Evolutionary conservation across 108 stramenopile species (phyloP).

Genomic region (Cyclotella baltica): DNA sequence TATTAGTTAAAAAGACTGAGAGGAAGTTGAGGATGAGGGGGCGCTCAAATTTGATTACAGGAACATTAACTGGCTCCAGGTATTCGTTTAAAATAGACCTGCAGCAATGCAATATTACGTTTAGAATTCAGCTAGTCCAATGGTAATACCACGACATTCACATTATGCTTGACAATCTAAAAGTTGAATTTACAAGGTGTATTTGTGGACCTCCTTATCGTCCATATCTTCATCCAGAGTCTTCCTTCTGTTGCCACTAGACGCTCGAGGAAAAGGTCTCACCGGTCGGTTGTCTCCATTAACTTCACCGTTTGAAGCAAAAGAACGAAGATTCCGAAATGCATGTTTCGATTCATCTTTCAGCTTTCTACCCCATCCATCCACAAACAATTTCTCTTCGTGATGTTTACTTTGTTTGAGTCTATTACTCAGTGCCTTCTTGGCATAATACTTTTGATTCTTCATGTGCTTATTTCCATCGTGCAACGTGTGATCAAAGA

Average conservation of each 20-base stretch:
- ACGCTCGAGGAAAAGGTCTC: background rate
- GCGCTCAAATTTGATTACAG: too few species aligned
- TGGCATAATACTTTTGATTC: background rate
- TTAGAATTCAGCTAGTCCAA: too few species aligned
- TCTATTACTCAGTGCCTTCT: slow-evolving; percentile 1
- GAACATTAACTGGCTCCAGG: too few species aligned
- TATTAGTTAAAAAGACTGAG: background rate
- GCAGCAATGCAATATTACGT: too few species aligned
- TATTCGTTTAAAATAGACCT: too few species aligned
- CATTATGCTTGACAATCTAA: too few species aligned
- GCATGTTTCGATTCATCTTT: background rate
- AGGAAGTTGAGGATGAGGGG: background rate
- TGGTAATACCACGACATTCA: too few species aligned
- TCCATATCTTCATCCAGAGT: background rate
- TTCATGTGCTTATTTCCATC: background rate
- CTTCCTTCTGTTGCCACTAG: background rate
- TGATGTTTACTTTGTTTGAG: background rate
- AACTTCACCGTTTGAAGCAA: background rate
- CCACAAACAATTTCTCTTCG: background rate
- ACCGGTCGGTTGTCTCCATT: background rate
- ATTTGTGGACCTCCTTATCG: too few species aligned
- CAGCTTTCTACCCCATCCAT: background rate
- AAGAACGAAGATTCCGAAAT: background rate
- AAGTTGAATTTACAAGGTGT: too few species aligned
- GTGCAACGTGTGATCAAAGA: background rate